Percentiles rank a stretch among this genome's conserved stretches.
Conservation (phyloP, 202 grass and related monocot genomes). For the Eragrostis tef region DNA sequence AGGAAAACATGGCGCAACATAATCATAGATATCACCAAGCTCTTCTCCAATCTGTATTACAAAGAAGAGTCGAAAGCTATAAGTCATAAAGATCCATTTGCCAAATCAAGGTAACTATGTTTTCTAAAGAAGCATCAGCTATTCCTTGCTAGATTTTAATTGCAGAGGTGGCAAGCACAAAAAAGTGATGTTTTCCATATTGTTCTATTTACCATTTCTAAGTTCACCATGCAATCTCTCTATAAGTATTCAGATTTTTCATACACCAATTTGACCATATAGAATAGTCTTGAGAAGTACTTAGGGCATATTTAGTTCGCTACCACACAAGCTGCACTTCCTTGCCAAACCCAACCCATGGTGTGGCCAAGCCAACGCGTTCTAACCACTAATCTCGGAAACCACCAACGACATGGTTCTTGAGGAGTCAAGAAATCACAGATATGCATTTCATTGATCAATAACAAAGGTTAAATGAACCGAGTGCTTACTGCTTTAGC, state of each 20-base stretch:
- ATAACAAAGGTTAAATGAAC: slow-evolving; percentile 36
- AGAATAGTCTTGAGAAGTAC: background rate
- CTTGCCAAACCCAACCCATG: background rate
- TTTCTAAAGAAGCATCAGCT: slow-evolving; percentile 31
- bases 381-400: too few species aligned
- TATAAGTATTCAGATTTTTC: background rate
- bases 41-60: slow-evolving; percentile 85
- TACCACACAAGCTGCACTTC: background rate
- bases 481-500: slow-evolving; percentile 77
- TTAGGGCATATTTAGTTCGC: background rate
- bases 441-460: background rate
- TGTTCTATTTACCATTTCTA: slow-evolving; percentile 11
- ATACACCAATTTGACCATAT: too few species aligned
- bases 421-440: slow-evolving; percentile 16
- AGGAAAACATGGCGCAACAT: slow-evolving; percentile 99
- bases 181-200: background rate
- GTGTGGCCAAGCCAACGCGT: background rate
- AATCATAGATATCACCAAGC: slow-evolving; percentile 99
- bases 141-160: slow-evolving; percentile 24
- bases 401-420: background rate
- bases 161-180: background rate
- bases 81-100: slow-evolving; percentile 41
- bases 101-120: slow-evolving; percentile 35
- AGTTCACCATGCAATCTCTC: background rate
- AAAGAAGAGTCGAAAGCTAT: slow-evolving; percentile 32